phyloP scores from a whole-genome alignment of 2,329 filamentous ascomycete species.

The Calonectria hongkongensis region DNA sequence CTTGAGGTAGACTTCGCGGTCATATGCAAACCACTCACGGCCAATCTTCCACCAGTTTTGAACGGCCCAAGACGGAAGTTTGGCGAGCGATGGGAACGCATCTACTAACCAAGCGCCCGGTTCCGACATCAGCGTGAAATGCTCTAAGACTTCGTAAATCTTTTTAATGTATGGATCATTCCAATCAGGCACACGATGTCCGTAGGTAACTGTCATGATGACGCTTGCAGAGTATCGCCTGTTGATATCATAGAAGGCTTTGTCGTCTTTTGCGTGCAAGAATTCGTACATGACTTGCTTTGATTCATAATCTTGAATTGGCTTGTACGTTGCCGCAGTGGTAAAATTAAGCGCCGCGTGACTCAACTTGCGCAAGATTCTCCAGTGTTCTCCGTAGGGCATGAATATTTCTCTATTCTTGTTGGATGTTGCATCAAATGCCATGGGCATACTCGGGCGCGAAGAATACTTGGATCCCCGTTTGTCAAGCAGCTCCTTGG shows the following conservation, averaged over 20 bases:
- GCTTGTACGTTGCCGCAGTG: constrained; percentile 40
- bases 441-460: constrained; percentile 38
- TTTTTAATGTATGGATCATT: constrained; percentile 43
- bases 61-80: constrained; percentile 35
- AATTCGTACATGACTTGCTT: constrained; percentile 43
- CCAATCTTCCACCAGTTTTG: constrained; percentile 43
- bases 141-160: constrained; percentile 45
- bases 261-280: constrained; percentile 31
- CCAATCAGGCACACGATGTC: constrained; percentile 42
- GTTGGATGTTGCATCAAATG: constrained; percentile 37
- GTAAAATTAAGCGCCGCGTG: constrained; percentile 41
- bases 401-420: constrained; percentile 42
- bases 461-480: constrained; percentile 41
- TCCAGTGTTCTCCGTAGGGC: constrained; percentile 40
- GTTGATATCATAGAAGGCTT: constrained; percentile 45
- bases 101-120: constrained; percentile 42
- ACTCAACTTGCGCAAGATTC: constrained; percentile 39
- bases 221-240: constrained; percentile 47
- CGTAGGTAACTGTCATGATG: constrained; percentile 48
- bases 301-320: constrained; percentile 47
- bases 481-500: constrained; percentile 45
- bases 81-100: constrained; percentile 35
- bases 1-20: constrained; percentile 45
- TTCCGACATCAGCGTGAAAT: constrained; percentile 36
- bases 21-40: constrained; percentile 40